phyloP scores from a whole-genome alignment of 2,329 filamentous ascomycete genomes.

The Aspergillus sp. region DNA sequence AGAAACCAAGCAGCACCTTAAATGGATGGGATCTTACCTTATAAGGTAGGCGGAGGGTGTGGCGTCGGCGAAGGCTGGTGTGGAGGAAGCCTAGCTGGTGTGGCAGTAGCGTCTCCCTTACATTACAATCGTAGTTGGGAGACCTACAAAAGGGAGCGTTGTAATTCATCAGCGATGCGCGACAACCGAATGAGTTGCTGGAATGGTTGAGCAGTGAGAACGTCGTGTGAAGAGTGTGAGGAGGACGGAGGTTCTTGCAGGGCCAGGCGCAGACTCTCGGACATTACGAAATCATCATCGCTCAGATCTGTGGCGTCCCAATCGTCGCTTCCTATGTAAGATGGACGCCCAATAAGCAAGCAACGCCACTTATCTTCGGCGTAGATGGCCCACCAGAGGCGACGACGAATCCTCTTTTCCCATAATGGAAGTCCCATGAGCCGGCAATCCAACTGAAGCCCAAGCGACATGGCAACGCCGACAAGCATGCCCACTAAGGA shows the following conservation, averaged over 20 bases:
- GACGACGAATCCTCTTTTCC: slow-evolving; percentile 41
- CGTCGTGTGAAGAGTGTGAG: background rate
- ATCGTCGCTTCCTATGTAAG: slow-evolving; percentile 38
- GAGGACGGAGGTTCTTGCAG: background rate
- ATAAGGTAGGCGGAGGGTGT: too few species aligned
- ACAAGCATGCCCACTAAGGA: slow-evolving; percentile 41
- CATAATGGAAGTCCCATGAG: slow-evolving; percentile 42
- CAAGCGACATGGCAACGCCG: slow-evolving; percentile 37
- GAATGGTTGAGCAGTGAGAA: background rate
- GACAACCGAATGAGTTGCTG: slow-evolving; percentile 19
- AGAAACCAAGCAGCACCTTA: too few species aligned
- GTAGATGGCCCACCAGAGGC: slow-evolving; percentile 47
- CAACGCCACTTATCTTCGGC: slow-evolving; percentile 44
- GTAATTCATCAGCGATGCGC: slow-evolving; percentile 34
- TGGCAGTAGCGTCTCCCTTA: too few species aligned
- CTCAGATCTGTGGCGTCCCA: slow-evolving; percentile 39
- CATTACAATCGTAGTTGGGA: too few species aligned
- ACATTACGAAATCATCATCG: slow-evolving; percentile 28
- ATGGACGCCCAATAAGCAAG: slow-evolving; percentile 39
- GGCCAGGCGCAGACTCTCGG: background rate
- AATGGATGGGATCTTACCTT: too few species aligned
- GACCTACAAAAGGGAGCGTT: slow-evolving; percentile 36
- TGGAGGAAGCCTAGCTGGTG: too few species aligned
- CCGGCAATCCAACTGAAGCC: slow-evolving; percentile 41
- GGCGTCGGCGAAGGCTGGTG: too few species aligned